These are phyloP conservation scores for Mikania micrantha DNA, from an alignment of 129 eudicot species.

Conservation along the genomic window DNA sequence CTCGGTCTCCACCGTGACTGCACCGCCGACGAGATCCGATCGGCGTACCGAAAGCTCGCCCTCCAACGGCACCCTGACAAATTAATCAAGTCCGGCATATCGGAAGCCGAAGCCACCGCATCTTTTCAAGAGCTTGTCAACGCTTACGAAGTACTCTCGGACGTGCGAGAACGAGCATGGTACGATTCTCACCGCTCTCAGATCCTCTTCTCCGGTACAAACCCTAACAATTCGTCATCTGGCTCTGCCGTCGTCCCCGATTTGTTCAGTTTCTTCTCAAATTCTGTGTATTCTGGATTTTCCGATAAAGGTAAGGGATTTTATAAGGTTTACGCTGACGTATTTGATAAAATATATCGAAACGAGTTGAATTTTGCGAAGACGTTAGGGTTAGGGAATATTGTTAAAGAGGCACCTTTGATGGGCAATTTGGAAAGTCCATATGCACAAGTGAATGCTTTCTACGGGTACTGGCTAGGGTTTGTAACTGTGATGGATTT, in stretches of 20 bases:
- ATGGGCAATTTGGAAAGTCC: conserved; percentile 76
- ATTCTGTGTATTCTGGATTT: conserved; percentile 61
- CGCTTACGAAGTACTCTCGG: conserved; percentile 92
- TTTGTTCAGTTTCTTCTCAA: conserved; percentile 59
- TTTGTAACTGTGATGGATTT: conserved; percentile 83
- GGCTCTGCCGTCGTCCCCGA: conserved; percentile 46
- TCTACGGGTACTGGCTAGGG: conserved; percentile 84
- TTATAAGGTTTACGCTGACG: conserved; percentile 70
- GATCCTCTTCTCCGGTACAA: conserved; percentile 54
- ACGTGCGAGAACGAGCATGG: conserved; percentile 83
- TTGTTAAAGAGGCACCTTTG: conserved; percentile 79
- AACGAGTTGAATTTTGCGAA: conserved; percentile 62
- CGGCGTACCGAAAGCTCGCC: conserved; percentile 83
- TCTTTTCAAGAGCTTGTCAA: conserved; percentile 88
- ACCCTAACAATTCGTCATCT: conserved; percentile 11
- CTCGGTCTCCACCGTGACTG: conserved; percentile 62
- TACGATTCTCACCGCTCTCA: conserved; percentile 95
- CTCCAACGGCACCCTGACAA: conserved; percentile 99
- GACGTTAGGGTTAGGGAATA: conserved; percentile 53
- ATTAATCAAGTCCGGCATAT: conserved; percentile 68
- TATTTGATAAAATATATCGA: conserved; percentile 62
- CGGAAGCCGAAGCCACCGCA: conserved; percentile 80
- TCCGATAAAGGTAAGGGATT: conserved; percentile 70
- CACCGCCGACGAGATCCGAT: conserved; percentile 78
- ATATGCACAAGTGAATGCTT: conserved; percentile 84